Evolutionary conservation across 2,329 filamentous ascomycete genomes (phyloP).

Genomic region (Herpotrichia juniperi): DNA sequence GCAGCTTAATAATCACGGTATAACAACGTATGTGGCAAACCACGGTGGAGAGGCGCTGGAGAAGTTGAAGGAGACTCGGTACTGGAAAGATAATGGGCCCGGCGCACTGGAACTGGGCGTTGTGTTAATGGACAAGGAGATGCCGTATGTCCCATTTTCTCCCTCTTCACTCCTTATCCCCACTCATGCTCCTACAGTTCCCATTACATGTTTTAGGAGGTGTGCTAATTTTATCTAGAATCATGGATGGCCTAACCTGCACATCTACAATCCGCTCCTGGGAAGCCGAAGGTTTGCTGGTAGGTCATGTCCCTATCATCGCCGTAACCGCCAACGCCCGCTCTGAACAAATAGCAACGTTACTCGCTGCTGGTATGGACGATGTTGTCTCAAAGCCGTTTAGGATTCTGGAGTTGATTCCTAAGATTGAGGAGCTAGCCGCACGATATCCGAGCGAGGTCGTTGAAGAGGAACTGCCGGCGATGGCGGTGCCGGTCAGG

Average conservation of each 20-base stretch:
- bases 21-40: slow-evolving; percentile 54
- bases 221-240: slow-evolving; percentile 7
- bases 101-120: slow-evolving; percentile 37
- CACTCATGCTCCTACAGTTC: too few species aligned
- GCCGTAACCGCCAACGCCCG: slow-evolving; percentile 50
- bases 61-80: slow-evolving; percentile 49
- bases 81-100: slow-evolving; percentile 42
- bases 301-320: slow-evolving; percentile 48
- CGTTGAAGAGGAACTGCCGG: not conserved
- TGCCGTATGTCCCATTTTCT: slow-evolving; percentile 38
- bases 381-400: slow-evolving; percentile 60
- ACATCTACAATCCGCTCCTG: slow-evolving; percentile 45
- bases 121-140: slow-evolving; percentile 48
- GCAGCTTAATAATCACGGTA: slow-evolving; percentile 56
- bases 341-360: slow-evolving; percentile 47
- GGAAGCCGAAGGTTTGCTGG: slow-evolving; percentile 41
- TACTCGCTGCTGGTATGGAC: slow-evolving; percentile 50
- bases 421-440: slow-evolving; percentile 57
- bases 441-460: slow-evolving; percentile 9
- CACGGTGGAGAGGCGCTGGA: slow-evolving; percentile 58
- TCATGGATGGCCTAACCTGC: slow-evolving; percentile 49
- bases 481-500: not conserved
- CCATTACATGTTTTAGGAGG: too few species aligned
- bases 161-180: too few species aligned
- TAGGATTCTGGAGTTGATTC: slow-evolving; percentile 56